phyloP scores from a whole-genome alignment of 2,329 filamentous ascomycete genomes.

The Aspergillus sp. region DNA sequence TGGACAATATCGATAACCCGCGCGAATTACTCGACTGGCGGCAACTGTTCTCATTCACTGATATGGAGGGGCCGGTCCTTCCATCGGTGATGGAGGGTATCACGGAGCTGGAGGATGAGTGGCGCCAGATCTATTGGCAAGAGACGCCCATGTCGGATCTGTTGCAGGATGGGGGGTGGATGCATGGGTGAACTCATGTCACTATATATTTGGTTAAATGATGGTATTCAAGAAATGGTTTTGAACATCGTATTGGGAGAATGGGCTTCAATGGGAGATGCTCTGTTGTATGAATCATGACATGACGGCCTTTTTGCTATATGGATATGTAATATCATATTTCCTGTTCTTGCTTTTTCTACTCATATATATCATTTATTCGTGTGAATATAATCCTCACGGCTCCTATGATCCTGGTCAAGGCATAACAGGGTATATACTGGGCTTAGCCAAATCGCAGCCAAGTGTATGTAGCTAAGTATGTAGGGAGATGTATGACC shows the following conservation, averaged over 20 bases:
- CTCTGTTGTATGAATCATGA: too few relatives aligned
- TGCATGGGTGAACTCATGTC: slow-evolving; percentile 29
- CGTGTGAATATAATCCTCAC: too few relatives aligned
- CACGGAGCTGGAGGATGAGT: slow-evolving; percentile 48
- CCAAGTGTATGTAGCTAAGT: too few relatives aligned
- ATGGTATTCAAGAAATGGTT: background rate
- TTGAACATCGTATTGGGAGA: too few relatives aligned
- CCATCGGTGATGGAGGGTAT: slow-evolving; percentile 45
- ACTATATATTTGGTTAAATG: background rate
- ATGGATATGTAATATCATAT: too few relatives aligned
- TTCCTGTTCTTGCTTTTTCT: too few relatives aligned
- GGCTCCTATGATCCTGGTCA: too few relatives aligned
- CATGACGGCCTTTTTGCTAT: too few relatives aligned
- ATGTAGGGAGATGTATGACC: background rate
- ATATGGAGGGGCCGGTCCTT: slow-evolving; percentile 41
- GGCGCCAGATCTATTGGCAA: slow-evolving; percentile 51
- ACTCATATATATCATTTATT: too few relatives aligned
- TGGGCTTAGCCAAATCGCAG: too few relatives aligned
- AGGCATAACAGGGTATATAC: too few relatives aligned
- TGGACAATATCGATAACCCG: slow-evolving; percentile 38
- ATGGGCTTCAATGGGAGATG: too few relatives aligned
- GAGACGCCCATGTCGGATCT: slow-evolving; percentile 49
- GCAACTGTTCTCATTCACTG: slow-evolving; percentile 47
- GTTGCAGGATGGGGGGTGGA: slow-evolving; percentile 46
- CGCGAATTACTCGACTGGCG: slow-evolving; percentile 47